phyloP scores from a whole-genome alignment of 345 rosid genomes.

The Citrus mangshanensis region DNA sequence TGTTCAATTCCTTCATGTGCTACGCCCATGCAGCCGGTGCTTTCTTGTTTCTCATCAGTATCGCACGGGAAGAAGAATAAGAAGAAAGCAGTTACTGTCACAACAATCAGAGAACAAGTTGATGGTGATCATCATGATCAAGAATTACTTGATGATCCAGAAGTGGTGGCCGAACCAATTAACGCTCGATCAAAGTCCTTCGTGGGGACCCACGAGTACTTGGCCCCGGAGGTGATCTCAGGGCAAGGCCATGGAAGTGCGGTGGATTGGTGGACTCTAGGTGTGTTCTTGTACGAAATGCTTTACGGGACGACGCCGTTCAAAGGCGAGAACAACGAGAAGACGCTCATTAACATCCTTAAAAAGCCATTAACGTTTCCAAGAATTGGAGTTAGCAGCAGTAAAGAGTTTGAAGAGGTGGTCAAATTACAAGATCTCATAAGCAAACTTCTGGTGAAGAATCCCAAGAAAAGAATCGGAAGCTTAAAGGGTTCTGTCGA shows the following conservation, averaged over 20 bases:
- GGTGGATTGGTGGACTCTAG: constrained; percentile 97
- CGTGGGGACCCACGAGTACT: constrained; percentile 93
- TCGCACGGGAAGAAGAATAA: constrained; percentile 30
- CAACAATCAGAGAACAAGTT: constrained; percentile 50
- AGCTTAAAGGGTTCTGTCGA: constrained; percentile 70
- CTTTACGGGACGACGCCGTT: constrained; percentile 83
- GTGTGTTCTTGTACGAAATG: constrained; percentile 88
- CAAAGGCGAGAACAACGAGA: constrained; percentile 91
- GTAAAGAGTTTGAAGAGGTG: constrained; percentile 60
- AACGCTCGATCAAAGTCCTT: constrained; percentile 77
- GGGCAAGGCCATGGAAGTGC: constrained; percentile 97
- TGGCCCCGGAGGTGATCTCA: constrained; percentile 93
- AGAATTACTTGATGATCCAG: constrained; percentile 27
- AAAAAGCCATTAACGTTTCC: constrained; percentile 77
- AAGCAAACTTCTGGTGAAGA: constrained; percentile 62
- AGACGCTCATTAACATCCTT: constrained; percentile 71
- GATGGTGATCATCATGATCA: constrained; percentile 11
- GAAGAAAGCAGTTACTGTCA: constrained; percentile 21
- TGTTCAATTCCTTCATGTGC: constrained; percentile 61
- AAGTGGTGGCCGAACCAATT: constrained; percentile 76
- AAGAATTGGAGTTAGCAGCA: constrained; percentile 45
- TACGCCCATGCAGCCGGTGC: constrained; percentile 60
- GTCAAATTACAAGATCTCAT: constrained; percentile 73
- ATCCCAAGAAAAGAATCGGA: constrained; percentile 83
- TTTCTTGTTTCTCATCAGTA: constrained; percentile 59